phyloP scores from a whole-genome alignment of 495 filamentous ascomycete genomes.

The Haplographium delicatum region DNA sequence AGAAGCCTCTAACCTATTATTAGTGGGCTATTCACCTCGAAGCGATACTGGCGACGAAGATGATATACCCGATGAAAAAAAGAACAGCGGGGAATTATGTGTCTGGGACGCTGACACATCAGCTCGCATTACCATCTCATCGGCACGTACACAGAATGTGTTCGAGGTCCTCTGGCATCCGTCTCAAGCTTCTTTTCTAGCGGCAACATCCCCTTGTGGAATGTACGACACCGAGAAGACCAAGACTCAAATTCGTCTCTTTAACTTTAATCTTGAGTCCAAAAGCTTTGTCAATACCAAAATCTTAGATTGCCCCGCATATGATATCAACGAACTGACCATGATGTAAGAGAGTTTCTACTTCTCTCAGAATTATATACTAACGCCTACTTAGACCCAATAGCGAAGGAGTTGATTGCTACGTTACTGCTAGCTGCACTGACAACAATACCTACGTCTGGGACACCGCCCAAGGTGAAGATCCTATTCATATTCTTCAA shows the following conservation, averaged over 20 bases:
- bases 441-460: conserved; percentile 79
- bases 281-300: conserved; percentile 21
- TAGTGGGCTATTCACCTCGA: conserved; percentile 71
- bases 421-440: conserved; percentile 80
- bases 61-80: conserved; percentile 48
- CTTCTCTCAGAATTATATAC: conserved; percentile 36
- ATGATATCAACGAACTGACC: conserved; percentile 84
- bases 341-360: conserved; percentile 39
- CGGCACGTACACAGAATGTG: conserved; percentile 59
- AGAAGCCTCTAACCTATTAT: conserved; percentile 50
- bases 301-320: conserved; percentile 63
- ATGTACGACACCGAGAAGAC: conserved; percentile 14
- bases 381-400: conserved; percentile 36
- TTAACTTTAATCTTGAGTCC: conserved; percentile 8
- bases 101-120: conserved; percentile 60
- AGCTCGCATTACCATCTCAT: conserved; percentile 38
- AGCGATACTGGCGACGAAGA: conserved; percentile 40
- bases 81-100: conserved; percentile 61
- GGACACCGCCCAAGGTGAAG: conserved; percentile 58
- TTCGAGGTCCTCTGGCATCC: conserved; percentile 83
- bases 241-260: conserved; percentile 47
- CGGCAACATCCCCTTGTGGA: conserved; percentile 51
- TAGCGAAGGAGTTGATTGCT: conserved; percentile 36
- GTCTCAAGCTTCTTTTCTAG: conserved; percentile 47
- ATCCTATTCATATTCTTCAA: conserved; percentile 57